These are phyloP conservation scores for Chytridium lagenaria DNA, from an alignment of 371 early-diverging fungal genomes.

Conservation along the genomic window DNA sequence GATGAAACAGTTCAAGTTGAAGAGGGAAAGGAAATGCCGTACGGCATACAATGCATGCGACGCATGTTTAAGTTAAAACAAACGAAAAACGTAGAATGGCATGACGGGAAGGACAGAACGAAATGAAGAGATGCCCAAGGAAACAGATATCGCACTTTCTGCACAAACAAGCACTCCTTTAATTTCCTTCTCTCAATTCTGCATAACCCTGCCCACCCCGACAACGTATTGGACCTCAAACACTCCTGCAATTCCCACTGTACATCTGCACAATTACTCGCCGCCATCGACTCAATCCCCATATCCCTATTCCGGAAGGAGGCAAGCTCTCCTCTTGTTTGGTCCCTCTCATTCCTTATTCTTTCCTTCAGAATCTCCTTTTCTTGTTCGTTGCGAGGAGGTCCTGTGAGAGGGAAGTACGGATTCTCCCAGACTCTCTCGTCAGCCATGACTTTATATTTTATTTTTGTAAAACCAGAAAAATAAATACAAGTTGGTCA, in stretches of 20 bases:
- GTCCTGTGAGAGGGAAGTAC: background rate
- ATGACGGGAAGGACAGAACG: too few relatives aligned
- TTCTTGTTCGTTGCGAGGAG: background rate
- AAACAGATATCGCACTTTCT: background rate
- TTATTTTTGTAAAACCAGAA: background rate
- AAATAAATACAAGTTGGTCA: background rate
- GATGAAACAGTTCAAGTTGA: too few relatives aligned
- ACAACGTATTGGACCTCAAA: background rate
- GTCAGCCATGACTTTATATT: background rate
- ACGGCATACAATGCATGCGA: too few relatives aligned
- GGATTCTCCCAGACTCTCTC: slow-evolving; percentile 6
- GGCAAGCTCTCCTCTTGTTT: background rate
- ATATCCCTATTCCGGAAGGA: background rate
- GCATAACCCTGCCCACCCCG: background rate
- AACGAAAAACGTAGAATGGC: too few relatives aligned
- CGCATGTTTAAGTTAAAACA: too few relatives aligned
- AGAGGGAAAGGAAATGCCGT: too few relatives aligned
- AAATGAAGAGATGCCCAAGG: background rate
- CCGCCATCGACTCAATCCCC: background rate
- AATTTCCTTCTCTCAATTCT: background rate
- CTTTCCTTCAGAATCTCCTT: background rate
- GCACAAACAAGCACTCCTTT: background rate
- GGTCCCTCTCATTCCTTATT: background rate
- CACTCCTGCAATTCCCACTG: background rate
- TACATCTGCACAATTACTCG: background rate